Evolutionary conservation across 1,284 basidiomycete genomes (phyloP).

Genomic region (Trichosporon inkin): DNA sequence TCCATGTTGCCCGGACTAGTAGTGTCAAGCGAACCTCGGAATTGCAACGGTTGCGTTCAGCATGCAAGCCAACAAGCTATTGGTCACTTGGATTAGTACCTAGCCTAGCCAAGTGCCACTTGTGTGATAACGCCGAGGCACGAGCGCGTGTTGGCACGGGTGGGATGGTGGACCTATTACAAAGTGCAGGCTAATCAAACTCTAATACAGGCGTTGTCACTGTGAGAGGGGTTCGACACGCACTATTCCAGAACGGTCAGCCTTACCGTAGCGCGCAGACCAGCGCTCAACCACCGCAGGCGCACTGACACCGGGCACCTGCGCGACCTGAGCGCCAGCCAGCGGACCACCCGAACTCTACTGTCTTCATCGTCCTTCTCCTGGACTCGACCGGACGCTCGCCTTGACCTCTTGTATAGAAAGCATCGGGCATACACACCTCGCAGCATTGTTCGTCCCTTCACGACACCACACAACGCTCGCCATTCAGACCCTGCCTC

Average conservation of each 20-base stretch:
- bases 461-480: background rate
- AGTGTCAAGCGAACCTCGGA: background rate
- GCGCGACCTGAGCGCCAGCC: too few relatives aligned
- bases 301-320: too few relatives aligned
- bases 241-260: too few relatives aligned
- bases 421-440: too few relatives aligned
- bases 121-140: constrained; percentile 1
- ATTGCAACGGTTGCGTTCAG: background rate
- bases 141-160: background rate
- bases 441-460: background rate
- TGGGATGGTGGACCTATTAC: background rate
- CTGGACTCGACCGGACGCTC: too few relatives aligned
- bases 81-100: background rate
- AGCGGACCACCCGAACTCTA: too few relatives aligned
- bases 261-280: too few relatives aligned
- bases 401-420: too few relatives aligned
- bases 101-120: background rate
- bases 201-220: background rate
- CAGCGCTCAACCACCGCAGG: too few relatives aligned
- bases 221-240: background rate
- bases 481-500: background rate
- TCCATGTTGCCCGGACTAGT: background rate
- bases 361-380: too few relatives aligned
- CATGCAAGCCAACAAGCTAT: background rate
- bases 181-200: background rate